phyloP scores from a whole-genome alignment of 2,329 filamentous ascomycete species.

The Leptodontidium sp. region DNA sequence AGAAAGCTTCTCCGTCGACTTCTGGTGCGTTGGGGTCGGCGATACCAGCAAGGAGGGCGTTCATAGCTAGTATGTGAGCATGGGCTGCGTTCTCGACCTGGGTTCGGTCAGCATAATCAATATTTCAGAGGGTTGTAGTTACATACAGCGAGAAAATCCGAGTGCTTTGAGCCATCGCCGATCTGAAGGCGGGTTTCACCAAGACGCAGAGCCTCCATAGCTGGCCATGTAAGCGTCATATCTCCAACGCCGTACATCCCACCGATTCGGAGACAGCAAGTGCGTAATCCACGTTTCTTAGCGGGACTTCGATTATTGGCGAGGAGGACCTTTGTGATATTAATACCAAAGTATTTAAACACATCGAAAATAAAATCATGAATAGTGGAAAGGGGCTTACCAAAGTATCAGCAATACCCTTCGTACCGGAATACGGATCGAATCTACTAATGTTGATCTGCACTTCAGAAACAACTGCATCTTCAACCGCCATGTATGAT shows the following conservation, averaged over 20 bases:
- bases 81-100: slow-evolving; percentile 28
- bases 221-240: slow-evolving; percentile 13
- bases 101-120: background rate
- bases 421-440: slow-evolving; percentile 26
- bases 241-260: slow-evolving; percentile 24
- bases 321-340: slow-evolving; percentile 10
- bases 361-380: too few species aligned
- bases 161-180: background rate
- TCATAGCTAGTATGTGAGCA: slow-evolving; percentile 16
- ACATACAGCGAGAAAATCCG: background rate
- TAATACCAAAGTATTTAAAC: background rate
- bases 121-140: background rate
- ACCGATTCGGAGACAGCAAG: slow-evolving; percentile 19
- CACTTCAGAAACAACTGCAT: background rate
- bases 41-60: background rate
- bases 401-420: slow-evolving; percentile 25
- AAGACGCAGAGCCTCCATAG: background rate
- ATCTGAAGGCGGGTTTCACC: slow-evolving; percentile 1
- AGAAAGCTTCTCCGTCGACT: slow-evolving; percentile 29
- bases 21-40: background rate
- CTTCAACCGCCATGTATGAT: background rate
- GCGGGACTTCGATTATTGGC: slow-evolving; percentile 14
- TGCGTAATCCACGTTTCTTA: slow-evolving; percentile 6
- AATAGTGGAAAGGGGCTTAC: background rate
- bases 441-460: slow-evolving; percentile 14